These are phyloP conservation scores for Coleophoma cylindrospora DNA, from an alignment of 2,329 filamentous ascomycete genomes.

Conservation along the genomic window DNA sequence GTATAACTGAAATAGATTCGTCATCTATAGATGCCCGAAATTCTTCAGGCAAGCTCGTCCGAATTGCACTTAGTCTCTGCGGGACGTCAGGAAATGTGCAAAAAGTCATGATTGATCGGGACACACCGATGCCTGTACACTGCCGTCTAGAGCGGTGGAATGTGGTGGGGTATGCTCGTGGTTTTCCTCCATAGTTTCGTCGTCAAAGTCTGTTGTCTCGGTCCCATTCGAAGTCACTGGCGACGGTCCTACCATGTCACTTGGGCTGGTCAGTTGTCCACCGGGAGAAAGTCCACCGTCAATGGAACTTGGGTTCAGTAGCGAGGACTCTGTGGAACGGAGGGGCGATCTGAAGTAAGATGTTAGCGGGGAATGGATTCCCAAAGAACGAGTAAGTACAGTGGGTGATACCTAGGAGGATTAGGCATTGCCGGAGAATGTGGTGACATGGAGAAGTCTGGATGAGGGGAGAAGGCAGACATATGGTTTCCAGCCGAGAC, in stretches of 20 bases:
- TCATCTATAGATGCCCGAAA: conserved; percentile 60
- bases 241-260: conserved; percentile 71
- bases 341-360: conserved; percentile 35
- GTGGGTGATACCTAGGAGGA: conserved; percentile 41
- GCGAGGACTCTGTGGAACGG: conserved; percentile 38
- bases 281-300: conserved; percentile 22
- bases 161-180: conserved; percentile 29
- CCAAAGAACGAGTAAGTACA: conserved; percentile 32
- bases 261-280: conserved; percentile 52
- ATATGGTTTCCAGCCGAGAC: conserved; percentile 54
- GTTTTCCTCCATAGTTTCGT: conserved; percentile 51
- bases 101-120: conserved; percentile 5
- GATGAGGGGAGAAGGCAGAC: conserved; percentile 46
- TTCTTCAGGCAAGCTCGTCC: conserved; percentile 51
- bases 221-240: conserved; percentile 84
- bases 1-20: conserved; percentile 84
- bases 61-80: conserved; percentile 23
- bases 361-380: conserved; percentile 6
- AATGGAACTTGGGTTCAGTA: conserved; percentile 46
- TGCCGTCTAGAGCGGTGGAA: conserved; percentile 22
- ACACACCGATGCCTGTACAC: conserved; percentile 8
- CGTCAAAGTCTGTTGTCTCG: conserved; percentile 78
- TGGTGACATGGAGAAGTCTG: conserved; percentile 49
- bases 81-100: conserved; percentile 9
- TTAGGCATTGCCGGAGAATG: conserved; percentile 41